phyloP scores from a whole-genome alignment of 257 asterid genomes.

The Nicotiana undulata region DNA sequence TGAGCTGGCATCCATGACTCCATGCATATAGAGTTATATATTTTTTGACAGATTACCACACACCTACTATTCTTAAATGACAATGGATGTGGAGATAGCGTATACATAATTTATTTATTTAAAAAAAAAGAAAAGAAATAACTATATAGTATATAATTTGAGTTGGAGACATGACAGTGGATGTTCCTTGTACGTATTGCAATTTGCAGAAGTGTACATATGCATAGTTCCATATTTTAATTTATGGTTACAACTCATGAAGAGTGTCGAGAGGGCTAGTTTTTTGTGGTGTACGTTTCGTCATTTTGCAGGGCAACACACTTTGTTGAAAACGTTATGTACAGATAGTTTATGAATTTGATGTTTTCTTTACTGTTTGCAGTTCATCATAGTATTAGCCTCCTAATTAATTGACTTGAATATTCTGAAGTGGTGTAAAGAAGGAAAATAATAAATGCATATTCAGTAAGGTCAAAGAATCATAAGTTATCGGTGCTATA shows the following conservation, averaged over 20 bases:
- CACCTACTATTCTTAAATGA: not conserved
- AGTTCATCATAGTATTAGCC: not conserved
- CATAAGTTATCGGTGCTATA: no score
- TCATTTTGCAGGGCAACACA: no score
- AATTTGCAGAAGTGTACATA: not conserved
- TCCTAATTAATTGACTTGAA: not conserved
- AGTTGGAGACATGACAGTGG: not conserved
- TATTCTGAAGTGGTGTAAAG: not conserved
- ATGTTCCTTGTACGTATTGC: not conserved
- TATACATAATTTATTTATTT: no score
- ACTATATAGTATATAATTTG: not conserved
- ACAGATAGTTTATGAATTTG: not conserved
- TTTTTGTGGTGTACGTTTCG: no score
- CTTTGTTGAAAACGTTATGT: not conserved
- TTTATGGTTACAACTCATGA: no score
- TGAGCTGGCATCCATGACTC: no score
- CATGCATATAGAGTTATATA: no score
- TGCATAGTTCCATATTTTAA: not conserved
- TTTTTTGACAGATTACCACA: no score
- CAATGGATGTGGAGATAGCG: not conserved
- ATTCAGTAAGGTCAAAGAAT: not conserved
- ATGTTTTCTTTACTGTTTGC: not conserved
- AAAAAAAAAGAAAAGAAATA: no score
- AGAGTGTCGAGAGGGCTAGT: no score
- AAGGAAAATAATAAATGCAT: not conserved